These are phyloP conservation scores for Nitzschia putrida DNA, from an alignment of 108 stramenopile species.

Conservation along the genomic window DNA sequence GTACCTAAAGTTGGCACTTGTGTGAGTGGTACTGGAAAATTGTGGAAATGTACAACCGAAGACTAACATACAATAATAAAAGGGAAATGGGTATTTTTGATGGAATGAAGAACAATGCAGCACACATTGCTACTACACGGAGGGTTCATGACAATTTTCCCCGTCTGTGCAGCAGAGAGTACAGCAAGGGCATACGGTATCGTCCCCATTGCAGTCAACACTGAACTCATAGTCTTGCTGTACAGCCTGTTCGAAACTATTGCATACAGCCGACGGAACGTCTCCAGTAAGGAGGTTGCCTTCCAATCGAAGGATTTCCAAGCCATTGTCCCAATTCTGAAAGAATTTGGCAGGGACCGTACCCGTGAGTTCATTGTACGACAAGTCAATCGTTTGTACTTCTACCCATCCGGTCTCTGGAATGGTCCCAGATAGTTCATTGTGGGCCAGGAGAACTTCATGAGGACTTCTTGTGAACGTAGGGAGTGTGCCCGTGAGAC, in stretches of 20 bases:
- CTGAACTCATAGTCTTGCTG: background rate
- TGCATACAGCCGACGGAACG: background rate
- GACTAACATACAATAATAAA: too few relatives aligned
- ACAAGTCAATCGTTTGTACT: background rate
- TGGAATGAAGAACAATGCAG: too few relatives aligned
- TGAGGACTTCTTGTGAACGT: background rate
- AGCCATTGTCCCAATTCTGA: background rate
- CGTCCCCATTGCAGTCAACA: background rate
- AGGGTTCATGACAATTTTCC: background rate
- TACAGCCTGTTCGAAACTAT: background rate
- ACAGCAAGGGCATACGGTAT: background rate
- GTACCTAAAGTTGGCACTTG: too few relatives aligned
- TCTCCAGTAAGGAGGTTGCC: background rate
- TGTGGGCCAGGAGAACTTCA: background rate
- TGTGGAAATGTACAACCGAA: too few relatives aligned
- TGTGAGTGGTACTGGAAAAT: too few relatives aligned
- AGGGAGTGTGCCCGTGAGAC: constrained; percentile 9
- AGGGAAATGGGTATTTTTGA: too few relatives aligned
- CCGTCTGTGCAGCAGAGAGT: constrained; percentile 10
- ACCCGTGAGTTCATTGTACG: constrained; percentile 6
- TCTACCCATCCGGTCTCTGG: background rate
- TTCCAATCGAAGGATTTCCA: constrained; percentile 6
- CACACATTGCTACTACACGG: too few relatives aligned
- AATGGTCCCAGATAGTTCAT: constrained; percentile 1
- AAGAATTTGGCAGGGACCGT: background rate